Evolutionary conservation across 2,329 filamentous ascomycete genomes (phyloP).

Genomic region (Pseudocercospora pini-densiflorae): DNA sequence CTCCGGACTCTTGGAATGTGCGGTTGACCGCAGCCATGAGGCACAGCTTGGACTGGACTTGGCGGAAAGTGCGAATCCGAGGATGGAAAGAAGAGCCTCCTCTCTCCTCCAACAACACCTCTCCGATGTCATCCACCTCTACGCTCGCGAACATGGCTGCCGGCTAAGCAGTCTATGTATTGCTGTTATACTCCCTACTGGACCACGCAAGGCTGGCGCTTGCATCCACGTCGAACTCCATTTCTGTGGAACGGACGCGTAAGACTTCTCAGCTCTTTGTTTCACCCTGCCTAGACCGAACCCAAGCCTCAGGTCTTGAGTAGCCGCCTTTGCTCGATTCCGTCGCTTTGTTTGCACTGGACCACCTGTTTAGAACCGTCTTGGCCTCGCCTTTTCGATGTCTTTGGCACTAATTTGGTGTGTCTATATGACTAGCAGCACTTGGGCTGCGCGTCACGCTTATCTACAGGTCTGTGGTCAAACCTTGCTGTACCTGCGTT

Average conservation of each 20-base stretch:
- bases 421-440: background rate
- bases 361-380: background rate
- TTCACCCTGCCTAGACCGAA: constrained; percentile 5
- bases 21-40: background rate
- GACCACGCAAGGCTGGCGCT: background rate
- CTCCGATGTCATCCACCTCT: background rate
- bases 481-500: constrained; percentile 10
- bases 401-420: background rate
- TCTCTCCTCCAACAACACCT: background rate
- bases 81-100: background rate
- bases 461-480: background rate
- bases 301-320: constrained; percentile 6
- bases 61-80: background rate
- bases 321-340: background rate
- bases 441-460: background rate
- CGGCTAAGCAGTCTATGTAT: background rate
- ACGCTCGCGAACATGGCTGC: background rate
- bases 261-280: constrained; percentile 3
- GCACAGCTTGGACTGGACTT: background rate
- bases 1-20: too few species aligned
- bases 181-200: background rate
- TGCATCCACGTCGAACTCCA: background rate
- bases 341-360: background rate
- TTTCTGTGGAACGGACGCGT: constrained; percentile 2
- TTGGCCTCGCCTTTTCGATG: background rate